A percentile compares a stretch with the other conserved stretches of the same genome.
Conservation (phyloP, 1,139 yeast species). For the Saccharomyces pastorianus region DNA sequence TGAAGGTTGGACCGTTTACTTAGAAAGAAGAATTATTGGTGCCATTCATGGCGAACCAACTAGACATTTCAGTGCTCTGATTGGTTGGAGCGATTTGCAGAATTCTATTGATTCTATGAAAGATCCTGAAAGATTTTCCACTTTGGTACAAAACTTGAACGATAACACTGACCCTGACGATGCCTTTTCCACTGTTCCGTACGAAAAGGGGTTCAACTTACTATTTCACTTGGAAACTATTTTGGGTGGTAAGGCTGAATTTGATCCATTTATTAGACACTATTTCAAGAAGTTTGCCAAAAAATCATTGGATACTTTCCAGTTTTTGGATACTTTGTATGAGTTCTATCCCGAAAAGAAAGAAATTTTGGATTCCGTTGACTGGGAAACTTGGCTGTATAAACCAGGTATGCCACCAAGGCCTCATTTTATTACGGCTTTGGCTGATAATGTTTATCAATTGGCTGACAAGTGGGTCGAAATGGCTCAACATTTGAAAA, state of each 20-base stretch:
- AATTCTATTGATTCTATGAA: conserved; percentile 58
- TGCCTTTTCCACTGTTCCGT: conserved; percentile 79
- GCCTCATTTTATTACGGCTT: conserved; percentile 68
- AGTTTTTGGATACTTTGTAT: conserved; percentile 68
- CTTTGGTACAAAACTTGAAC: conserved; percentile 61
- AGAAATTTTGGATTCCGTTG: conserved; percentile 50
- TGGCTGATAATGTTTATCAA: conserved; percentile 63
- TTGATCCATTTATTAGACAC: conserved; percentile 72
- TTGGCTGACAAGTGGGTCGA: conserved; percentile 59
- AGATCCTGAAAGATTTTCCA: conserved; percentile 45
- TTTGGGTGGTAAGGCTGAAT: conserved; percentile 51
- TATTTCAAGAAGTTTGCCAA: conserved; percentile 66
- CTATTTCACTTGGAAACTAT: conserved; percentile 63
- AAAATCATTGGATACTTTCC: conserved; percentile 69
- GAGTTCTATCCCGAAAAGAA: conserved; percentile 38
- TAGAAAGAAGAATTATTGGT: conserved; percentile 78
- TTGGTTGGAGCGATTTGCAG: conserved; percentile 81
- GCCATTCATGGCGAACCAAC: conserved; percentile 66
- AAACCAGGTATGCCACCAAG: conserved; percentile 82
- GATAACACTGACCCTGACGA: conserved; percentile 76
- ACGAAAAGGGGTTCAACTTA: conserved; percentile 82
- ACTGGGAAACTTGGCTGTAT: conserved; percentile 81
- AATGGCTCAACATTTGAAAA: conserved; percentile 25
- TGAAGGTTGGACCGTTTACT: conserved; percentile 93
- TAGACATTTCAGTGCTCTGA: conserved; percentile 74